Conservation (phyloP, 2,329 filamentous ascomycete species). For the Colletotrichum tabaci region DNA sequence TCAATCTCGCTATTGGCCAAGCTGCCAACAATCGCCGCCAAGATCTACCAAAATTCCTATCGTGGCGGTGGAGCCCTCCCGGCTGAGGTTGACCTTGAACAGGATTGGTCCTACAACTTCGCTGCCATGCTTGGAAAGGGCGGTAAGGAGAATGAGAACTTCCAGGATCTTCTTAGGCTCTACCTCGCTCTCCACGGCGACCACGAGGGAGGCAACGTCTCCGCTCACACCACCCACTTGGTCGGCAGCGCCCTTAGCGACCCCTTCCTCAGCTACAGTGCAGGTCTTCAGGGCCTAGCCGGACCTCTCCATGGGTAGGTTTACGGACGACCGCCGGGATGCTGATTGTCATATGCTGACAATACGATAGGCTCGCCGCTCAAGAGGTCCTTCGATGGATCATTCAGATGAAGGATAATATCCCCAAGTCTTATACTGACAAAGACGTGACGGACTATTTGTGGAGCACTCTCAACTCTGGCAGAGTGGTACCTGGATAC, state of each 20-base stretch:
- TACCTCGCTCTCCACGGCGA: slow-evolving; percentile 98
- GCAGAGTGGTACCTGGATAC: slow-evolving; percentile 94
- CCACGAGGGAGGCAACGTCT: slow-evolving; percentile 98
- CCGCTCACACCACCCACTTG: slow-evolving; percentile 93
- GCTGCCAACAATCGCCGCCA: slow-evolving; percentile 95
- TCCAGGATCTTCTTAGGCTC: slow-evolving; percentile 93
- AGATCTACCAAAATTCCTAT: slow-evolving; percentile 96
- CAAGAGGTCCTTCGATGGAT: slow-evolving; percentile 99
- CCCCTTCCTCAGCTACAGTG: slow-evolving; percentile 95
- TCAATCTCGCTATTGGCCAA: slow-evolving; percentile 94
- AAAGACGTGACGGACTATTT: slow-evolving; percentile 90
- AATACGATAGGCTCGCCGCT: slow-evolving; percentile 78
- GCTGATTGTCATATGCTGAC: slow-evolving; percentile 22
- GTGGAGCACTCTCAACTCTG: slow-evolving; percentile 93
- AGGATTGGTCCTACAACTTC: slow-evolving; percentile 99
- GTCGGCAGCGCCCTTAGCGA: slow-evolving; percentile 96
- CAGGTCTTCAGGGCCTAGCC: slow-evolving; percentile 93
- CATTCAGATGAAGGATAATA: slow-evolving; percentile 91
- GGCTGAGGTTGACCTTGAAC: slow-evolving; percentile 81
- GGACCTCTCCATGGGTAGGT: slow-evolving; percentile 72
- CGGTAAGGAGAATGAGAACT: slow-evolving; percentile 89
- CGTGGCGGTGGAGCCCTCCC: slow-evolving; percentile 81
- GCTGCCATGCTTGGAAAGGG: slow-evolving; percentile 95
- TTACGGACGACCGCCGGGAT: background rate
- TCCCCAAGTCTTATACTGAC: slow-evolving; percentile 83